Percentiles rank a stretch among this genome's conserved stretches.
Evolutionary conservation across 192 early-diverging fungal species (phyloP).

Genomic region (Coemansia sp.): DNA sequence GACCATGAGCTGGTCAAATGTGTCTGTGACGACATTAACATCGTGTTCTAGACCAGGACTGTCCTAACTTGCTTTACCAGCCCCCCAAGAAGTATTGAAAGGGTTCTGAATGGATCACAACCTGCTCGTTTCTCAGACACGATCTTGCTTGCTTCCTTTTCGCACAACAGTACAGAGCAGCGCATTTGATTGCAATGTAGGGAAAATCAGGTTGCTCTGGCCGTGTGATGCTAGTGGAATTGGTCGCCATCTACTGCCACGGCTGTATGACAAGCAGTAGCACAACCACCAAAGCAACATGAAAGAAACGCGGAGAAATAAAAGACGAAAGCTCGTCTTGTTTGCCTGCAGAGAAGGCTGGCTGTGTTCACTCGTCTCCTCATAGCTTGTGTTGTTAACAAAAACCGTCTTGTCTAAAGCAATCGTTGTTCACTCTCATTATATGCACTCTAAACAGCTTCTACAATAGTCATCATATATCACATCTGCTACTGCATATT

Average conservation of each 20-base stretch:
- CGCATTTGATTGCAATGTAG: neutral
- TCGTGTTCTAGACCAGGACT: neutral
- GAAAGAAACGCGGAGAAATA: neutral
- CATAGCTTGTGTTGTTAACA: too few relatives aligned
- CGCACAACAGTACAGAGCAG: neutral
- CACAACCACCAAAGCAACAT: constrained; percentile 2
- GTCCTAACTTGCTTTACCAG: neutral
- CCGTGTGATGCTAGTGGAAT: neutral
- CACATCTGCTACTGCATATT: neutral
- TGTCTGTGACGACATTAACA: too few relatives aligned
- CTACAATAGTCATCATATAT: neutral
- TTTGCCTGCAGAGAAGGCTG: neutral
- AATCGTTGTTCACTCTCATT: too few relatives aligned
- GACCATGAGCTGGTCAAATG: too few relatives aligned
- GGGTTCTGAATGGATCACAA: neutral
- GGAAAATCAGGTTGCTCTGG: too few relatives aligned
- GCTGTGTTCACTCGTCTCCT: too few relatives aligned
- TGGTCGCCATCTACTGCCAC: constrained; percentile 2
- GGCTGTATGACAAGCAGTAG: constrained; percentile 9
- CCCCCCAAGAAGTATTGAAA: neutral
- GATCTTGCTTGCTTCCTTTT: too few relatives aligned
- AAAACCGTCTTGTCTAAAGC: too few relatives aligned
- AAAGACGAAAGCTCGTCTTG: neutral
- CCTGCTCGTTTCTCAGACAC: neutral
- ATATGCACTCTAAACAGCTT: too few relatives aligned